Evolutionary conservation across 805 yeast genomes (phyloP), one percentile per base, ranked within the genome.

Genomic region (Teunomyces tritomae): DNA sequence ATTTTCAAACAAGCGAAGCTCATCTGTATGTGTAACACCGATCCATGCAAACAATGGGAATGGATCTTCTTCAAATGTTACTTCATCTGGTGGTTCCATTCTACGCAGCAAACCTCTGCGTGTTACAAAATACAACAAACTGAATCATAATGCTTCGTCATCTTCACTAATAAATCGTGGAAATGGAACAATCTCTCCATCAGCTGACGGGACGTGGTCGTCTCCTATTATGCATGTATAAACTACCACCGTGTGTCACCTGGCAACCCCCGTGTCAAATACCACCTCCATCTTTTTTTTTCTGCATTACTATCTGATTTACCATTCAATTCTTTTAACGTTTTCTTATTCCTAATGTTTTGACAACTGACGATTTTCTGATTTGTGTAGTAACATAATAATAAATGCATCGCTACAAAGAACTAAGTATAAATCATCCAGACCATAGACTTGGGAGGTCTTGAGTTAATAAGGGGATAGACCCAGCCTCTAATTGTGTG

Each of bases 1-100:
- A 8, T 70, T 70, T 46, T 70, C 74, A 37, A 48, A 59, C 45
- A 58, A 57, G 47, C 54, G 63, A 46, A 44, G 53, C 45, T 49
- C 45, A 44, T 56, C 57, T 41, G 51, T 46, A 20, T 56, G 58
- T 35, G 61, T 51, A 9, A 62, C 68, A 3, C 68, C 68, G 11
- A 52, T 62, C 10, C 59, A 60, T 44, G 53, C 58, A 13, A 49
- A 48, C 35, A 34, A 34, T 4, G 16, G 28, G 29, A 30, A 20
- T 8, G 32, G 28, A 16, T 14, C 45, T 3, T 42, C 48, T 10
- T 51, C 55, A 27, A 40, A 29, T 26, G 17, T 40, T 8, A 28
- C 43, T 13, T 40, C 43, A 13, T 40, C 43, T 1, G 43, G 43
- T 13, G 34, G 43, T n/a, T 28, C 32, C 32, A 40, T 48, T 9